Evolutionary conservation across 371 early-diverging fungal genomes (phyloP).

Genomic region (Mortierella sp.): DNA sequence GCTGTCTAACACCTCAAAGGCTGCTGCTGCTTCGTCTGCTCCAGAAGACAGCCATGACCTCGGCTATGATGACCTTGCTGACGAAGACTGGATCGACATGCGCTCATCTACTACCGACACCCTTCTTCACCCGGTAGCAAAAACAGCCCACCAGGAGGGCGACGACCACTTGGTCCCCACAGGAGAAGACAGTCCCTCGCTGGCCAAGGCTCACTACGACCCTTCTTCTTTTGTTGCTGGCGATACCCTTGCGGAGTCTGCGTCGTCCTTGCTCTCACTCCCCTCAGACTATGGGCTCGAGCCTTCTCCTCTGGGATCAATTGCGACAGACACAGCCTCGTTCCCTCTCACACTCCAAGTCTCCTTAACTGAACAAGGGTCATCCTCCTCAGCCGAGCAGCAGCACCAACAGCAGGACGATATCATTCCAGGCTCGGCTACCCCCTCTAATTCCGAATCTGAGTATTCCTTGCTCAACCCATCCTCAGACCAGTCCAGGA

Average conservation of each 20-base stretch:
- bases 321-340: background rate
- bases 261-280: background rate
- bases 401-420: slow-evolving; percentile 4
- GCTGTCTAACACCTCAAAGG: no score
- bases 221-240: no score
- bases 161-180: slow-evolving; percentile 28
- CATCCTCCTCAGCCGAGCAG: background rate
- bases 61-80: slow-evolving; percentile 29
- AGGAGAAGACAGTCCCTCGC: background rate
- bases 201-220: background rate
- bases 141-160: background rate
- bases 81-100: slow-evolving; percentile 50
- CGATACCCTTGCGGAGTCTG: background rate
- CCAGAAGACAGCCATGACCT: slow-evolving; percentile 1
- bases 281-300: background rate
- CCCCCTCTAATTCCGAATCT: slow-evolving; percentile 32
- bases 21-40: no score
- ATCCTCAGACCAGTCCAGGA: slow-evolving; percentile 37
- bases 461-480: slow-evolving; percentile 48
- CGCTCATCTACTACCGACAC: background rate
- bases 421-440: slow-evolving; percentile 16
- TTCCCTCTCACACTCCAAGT: background rate
- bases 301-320: background rate
- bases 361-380: background rate
- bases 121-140: background rate